Evolutionary conservation across 2,329 filamentous ascomycete species (phyloP).

Genomic region (Hymenoscyphus infarciens): DNA sequence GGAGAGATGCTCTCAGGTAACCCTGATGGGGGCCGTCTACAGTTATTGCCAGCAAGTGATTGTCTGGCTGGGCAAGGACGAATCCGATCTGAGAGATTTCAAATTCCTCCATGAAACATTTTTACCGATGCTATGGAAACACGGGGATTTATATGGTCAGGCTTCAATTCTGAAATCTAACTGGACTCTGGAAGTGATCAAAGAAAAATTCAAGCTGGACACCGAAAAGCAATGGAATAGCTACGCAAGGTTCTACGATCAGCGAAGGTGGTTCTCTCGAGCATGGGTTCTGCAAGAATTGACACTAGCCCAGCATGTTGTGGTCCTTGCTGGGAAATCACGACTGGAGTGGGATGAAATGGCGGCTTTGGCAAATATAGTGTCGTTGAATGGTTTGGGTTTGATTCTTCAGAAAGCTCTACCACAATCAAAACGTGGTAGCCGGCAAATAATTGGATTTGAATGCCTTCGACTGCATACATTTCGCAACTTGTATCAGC

Average conservation of each 20-base stretch:
- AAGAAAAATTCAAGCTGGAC: constrained; percentile 9
- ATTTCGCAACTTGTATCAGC: constrained; percentile 9
- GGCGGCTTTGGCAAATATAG: constrained; percentile 11
- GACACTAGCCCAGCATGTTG: constrained; percentile 10
- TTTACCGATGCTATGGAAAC: constrained; percentile 9
- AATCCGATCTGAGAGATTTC: constrained; percentile 13
- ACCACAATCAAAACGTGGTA: constrained; percentile 6
- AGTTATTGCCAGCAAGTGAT: constrained; percentile 8
- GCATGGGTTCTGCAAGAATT: constrained; percentile 14
- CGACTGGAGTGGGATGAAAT: constrained; percentile 13
- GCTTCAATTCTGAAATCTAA: constrained; percentile 8
- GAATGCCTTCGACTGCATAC: constrained; percentile 12
- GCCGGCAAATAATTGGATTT: constrained; percentile 11
- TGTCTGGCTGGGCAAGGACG: constrained; percentile 17
- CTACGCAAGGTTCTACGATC: constrained; percentile 11
- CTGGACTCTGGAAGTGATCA: constrained; percentile 8
- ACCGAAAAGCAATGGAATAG: constrained; percentile 10
- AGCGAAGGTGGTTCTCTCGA: constrained; percentile 14
- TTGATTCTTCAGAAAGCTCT: constrained; percentile 7
- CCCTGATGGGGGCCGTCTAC: constrained; percentile 13
- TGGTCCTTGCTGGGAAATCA: constrained; percentile 10
- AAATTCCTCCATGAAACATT: constrained; percentile 12
- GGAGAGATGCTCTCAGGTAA: constrained; percentile 13
- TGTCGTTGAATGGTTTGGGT: constrained; percentile 11
- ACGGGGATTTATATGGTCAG: constrained; percentile 4